Base-by-base conservation (phyloP, 768 basidiomycete species). In the Lenzites betulinus region DNA sequence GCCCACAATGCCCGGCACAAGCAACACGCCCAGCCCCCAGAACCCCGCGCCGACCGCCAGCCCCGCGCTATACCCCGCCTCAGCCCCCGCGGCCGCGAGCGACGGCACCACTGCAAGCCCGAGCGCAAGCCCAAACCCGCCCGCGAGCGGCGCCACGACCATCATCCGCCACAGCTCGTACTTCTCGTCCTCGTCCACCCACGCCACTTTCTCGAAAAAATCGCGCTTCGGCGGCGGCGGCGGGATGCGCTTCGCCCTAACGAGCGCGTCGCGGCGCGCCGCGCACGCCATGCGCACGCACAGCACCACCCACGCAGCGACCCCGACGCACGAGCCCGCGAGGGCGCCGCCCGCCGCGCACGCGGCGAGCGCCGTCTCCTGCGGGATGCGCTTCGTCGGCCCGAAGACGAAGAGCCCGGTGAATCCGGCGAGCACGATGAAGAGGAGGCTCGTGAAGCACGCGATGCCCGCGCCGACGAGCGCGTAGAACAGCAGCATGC, bases 71-170 rank as follows among this genome's bases (percentile, higher is more conserved):
- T 44, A 60, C 42, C 58, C 58, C 15, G 20, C 50, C 22, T 46
- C 58, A 36, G 30, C 22, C 46, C 12, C 59, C 13, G n/a, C 39
- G 20, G 41, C 53, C 38, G 22, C 39, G 13, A 60, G 39, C 2
- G 47, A 39, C 5, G 59, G 59, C 22, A 42, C 41, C 26, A 60
- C 38, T 30, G 30, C 47, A 38, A 60, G n/a, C 28, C 59, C 59
- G 38, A 54, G 25, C 35, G 33, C 46, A 33, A 60, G 15, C n/a
- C 46, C 48, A 15, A 60, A 26, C 41, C 25, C 52, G 18, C 59
- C 38, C 18, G 41, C 18, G 20, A 44, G 20, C 20, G 28, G 52
- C n/a, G 53, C 52, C 13, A 20, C 53, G 16, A 9, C 13, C n/a
- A 50, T 20, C 11, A 41, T 16, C 7, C 9, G 1, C 38, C 39